Evolutionary conservation across 257 asterid genomes (phyloP), one percentile per base, ranked within the genome.

Genomic region (Craterostigma plantagineum): DNA sequence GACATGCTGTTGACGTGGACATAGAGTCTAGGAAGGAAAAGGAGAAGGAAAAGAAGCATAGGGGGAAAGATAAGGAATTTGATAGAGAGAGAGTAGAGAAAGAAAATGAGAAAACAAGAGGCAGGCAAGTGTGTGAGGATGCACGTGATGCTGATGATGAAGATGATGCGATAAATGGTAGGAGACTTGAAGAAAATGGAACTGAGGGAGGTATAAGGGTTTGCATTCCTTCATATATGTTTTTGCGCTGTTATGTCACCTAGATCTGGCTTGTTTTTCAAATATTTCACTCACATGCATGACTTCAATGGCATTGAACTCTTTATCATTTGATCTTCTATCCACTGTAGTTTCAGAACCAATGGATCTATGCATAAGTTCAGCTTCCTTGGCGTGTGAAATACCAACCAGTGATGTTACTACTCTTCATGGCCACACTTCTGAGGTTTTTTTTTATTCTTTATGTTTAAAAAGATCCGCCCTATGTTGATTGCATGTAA

Each of bases 371-470:
- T 82, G 92, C 61, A 14, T 71, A 13, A 66, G 49, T 64, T 57
- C 67, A 44, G 61, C 70, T 54, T 60, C 86, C 42, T 13, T 72
- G 65, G 75, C 92, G 48, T 56, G 64, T 63, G 92, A 87, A 58
- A 79, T 87, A 54, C 73, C 71, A 34, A 62, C 50, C 62, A 67
- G 75, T 51, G 91, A 82, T 61, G 80, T 76, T 43, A 66, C 68
- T 39, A 72, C 72, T 61, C 57, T 87, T 72, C 91, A 87, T 70
- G 98, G 98, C 60, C 98, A 87, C 70, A 64, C 92, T 45, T 82
- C 98, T 35, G 98, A 87, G 98, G 98, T 87, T 51, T 56, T 64
- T 34, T 43, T 7, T n/a, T n/a, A n/a, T 14, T 14, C 12, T 14
- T 14, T 41, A 1, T 14, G 10, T 41, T 41, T 14, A 3, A 40